Evolutionary conservation across 2,329 filamentous ascomycete genomes (phyloP), one percentile per base, ranked within the genome.

Genomic region (Pseudogymnoascus sp.): DNA sequence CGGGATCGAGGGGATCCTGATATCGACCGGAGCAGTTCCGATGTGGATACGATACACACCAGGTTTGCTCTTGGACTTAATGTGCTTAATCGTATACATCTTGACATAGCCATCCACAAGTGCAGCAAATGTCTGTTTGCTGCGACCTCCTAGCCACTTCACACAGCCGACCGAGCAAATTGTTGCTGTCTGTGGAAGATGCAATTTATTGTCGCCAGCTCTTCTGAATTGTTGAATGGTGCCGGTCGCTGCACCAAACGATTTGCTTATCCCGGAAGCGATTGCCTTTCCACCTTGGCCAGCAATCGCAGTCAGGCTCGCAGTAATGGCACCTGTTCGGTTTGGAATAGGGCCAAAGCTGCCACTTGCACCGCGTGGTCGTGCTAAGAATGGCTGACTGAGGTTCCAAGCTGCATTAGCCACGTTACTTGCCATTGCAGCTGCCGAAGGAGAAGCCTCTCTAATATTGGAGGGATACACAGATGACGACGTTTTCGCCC

Each of bases 231-330:
- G 85, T 68, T 81, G 88, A 73, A 89, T 85, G 47, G 81, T 85
- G 64, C 86, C 88, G n/a, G 87, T 89, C 72, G 87, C 72, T 40
- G 72, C 88, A 42, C 86, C 87, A 29, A 91, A 82, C 3, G 89
- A 91, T 72, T 86, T 86, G 72, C 86, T 90, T 66, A 93, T 86
- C 54, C 87, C 88, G 60, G 86, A 86, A 63, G 88, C 88, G 63
- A 93, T 82, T 8, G 88, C 86, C 67, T 90, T 87, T 5, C 87
- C 86, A 10, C 88, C 86, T 69, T 90, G 87, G 5, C 87, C 86
- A 23, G 85, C 85, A 64, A 85, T 84, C 21, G 70, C 69, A 62
- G 70, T 71, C 26, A 73, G 67, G 61, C 61, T 68, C 31, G 67
- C 64, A 36, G 67, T 64, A 34, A 69, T 69, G 54, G 69, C 69